Percentiles rank a stretch among this genome's conserved stretches.
phyloP scores from a whole-genome alignment of 2,329 filamentous ascomycete genomes.

The Polytolypa hystricis region DNA sequence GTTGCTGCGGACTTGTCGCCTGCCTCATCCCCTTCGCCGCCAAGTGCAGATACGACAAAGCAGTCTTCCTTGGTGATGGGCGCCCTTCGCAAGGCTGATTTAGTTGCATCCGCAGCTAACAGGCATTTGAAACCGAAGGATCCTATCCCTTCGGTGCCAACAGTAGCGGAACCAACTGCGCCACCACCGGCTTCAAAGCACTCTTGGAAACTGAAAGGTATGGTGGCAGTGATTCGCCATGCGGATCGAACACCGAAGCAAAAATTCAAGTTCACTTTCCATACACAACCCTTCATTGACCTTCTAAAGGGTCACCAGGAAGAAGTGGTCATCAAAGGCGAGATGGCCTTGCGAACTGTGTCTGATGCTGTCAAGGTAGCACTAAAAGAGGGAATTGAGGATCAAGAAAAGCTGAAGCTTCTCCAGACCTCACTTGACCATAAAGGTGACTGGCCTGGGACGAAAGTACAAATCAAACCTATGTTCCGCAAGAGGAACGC shows the following conservation, averaged over 20 bases:
- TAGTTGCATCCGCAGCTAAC: constrained; percentile 1
- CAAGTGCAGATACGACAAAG: neutral
- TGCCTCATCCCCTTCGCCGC: constrained; percentile 4
- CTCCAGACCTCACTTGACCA: constrained; percentile 80
- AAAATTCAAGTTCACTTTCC: constrained; percentile 99
- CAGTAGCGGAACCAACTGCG: constrained; percentile 34
- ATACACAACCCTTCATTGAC: constrained; percentile 91
- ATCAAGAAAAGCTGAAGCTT: constrained; percentile 71
- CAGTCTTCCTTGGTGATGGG: neutral
- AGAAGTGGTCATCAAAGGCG: constrained; percentile 87
- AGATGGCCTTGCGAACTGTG: constrained; percentile 79
- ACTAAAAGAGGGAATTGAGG: constrained; percentile 67
- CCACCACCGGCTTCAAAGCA: constrained; percentile 66
- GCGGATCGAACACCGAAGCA: constrained; percentile 97
- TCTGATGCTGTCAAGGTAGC: constrained; percentile 77
- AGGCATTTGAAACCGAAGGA: constrained; percentile 1
- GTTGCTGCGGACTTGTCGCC: constrained; percentile 34
- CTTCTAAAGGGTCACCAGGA: constrained; percentile 91
- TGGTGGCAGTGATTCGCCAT: constrained; percentile 92
- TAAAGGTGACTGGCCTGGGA: constrained; percentile 88
- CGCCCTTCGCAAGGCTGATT: constrained; percentile 17
- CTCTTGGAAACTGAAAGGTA: constrained; percentile 95
- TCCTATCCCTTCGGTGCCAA: constrained; percentile 9
- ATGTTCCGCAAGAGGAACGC: constrained; percentile 90
- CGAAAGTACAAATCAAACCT: constrained; percentile 97